phyloP scores from a whole-genome alignment of 805 yeast species.

The Priceomyces castillae region DNA sequence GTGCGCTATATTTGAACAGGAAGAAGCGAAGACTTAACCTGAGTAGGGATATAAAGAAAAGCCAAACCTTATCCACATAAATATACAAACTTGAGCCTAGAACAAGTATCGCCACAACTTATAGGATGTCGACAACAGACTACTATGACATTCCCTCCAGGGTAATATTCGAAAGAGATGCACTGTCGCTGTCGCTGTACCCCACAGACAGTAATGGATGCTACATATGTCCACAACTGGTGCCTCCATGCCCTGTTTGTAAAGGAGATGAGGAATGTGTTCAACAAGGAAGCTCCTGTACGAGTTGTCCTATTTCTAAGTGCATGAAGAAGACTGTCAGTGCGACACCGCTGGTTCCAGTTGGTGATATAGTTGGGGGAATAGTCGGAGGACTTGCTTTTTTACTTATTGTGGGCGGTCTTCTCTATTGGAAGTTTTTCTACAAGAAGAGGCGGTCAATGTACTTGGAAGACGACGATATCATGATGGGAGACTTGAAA shows the following conservation, averaged over 20 bases:
- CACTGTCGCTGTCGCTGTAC: constrained; percentile 8
- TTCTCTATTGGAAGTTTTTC: constrained; percentile 27
- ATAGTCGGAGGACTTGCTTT: constrained; percentile 37
- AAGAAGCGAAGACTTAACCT: no score
- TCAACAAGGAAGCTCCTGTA: constrained; percentile 21
- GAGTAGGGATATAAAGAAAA: no score
- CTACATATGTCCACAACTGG: constrained; percentile 29
- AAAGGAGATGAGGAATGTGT: constrained; percentile 21
- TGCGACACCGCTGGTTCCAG: constrained; percentile 13
- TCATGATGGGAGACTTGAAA: constrained; percentile 15
- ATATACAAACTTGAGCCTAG: no score
- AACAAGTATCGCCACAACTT: no score
- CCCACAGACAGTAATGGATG: constrained; percentile 28
- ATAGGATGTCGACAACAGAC: background rate
- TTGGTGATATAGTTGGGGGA: constrained; percentile 44
- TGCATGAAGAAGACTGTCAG: constrained; percentile 16
- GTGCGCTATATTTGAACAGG: no score
- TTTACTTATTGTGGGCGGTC: constrained; percentile 21
- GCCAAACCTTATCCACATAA: no score
- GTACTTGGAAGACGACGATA: constrained; percentile 18
- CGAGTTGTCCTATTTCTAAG: constrained; percentile 21
- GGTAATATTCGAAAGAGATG: constrained; percentile 8
- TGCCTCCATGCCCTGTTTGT: constrained; percentile 28
- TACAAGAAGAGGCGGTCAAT: constrained; percentile 34
- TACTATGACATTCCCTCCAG: constrained; percentile 5